Percentiles rank a stretch among this genome's conserved stretches.
These are phyloP conservation scores for Ciborinia camelliae DNA, from an alignment of 2,329 filamentous ascomycete species.

Conservation along the genomic window DNA sequence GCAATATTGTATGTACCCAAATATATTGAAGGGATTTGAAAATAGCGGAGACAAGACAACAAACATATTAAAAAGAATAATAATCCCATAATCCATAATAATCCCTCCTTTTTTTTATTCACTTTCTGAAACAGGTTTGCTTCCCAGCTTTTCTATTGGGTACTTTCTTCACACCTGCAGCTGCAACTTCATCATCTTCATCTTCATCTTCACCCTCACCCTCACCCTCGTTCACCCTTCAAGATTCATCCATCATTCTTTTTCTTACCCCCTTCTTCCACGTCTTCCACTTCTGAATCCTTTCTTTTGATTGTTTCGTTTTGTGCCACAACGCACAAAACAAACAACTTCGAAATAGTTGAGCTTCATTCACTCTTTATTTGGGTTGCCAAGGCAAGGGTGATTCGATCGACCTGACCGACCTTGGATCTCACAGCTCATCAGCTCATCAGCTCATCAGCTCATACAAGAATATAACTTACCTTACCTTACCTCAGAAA, in stretches of 20 bases:
- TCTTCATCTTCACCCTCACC: too few relatives aligned
- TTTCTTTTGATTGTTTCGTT: not conserved
- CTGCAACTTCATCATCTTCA: not conserved
- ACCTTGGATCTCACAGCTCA: conserved; percentile 1
- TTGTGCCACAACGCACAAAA: too few relatives aligned
- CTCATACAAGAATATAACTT: not conserved
- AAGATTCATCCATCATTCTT: not conserved
- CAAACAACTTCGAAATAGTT: not conserved
- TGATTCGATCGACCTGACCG: not conserved
- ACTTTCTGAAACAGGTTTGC: conserved; percentile 10
- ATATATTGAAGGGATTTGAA: conserved; percentile 1
- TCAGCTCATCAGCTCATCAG: not conserved
- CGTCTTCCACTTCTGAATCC: not conserved
- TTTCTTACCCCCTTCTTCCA: not conserved
- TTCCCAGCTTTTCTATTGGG: not conserved
- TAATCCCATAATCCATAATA: too few relatives aligned
- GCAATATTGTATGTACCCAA: too few relatives aligned
- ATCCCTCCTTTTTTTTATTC: conserved; percentile 10
- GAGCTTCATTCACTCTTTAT: not conserved
- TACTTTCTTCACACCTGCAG: not conserved
- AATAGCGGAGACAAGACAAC: conserved; percentile 14
- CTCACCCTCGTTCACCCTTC: too few relatives aligned
- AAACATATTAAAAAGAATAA: conserved; percentile 1
- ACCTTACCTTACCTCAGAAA: too few relatives aligned
- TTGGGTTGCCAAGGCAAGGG: not conserved